Evolutionary conservation across 2,329 filamentous ascomycete genomes (phyloP).

Genomic region (Trichoderma atrobrunneum): DNA sequence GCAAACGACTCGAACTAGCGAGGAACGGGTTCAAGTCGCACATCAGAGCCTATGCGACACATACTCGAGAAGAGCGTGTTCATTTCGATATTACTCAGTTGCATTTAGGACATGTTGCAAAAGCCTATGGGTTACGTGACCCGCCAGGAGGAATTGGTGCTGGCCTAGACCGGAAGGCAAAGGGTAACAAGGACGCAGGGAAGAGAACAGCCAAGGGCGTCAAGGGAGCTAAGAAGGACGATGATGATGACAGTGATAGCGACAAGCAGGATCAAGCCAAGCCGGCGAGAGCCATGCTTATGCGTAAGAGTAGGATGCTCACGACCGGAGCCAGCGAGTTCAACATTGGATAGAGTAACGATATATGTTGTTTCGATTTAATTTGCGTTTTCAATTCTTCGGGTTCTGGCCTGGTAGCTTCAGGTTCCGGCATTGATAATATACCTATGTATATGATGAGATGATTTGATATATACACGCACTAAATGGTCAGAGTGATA

Average conservation of each 20-base stretch:
- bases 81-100: slow-evolving; percentile 91
- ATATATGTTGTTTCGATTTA: not conserved
- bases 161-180: slow-evolving; percentile 48
- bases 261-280: slow-evolving; percentile 30
- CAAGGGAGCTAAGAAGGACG: slow-evolving; percentile 17
- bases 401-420: not conserved
- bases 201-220: slow-evolving; percentile 25
- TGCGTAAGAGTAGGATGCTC: slow-evolving; percentile 63
- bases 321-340: slow-evolving; percentile 64
- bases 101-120: slow-evolving; percentile 89
- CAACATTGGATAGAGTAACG: slow-evolving; percentile 56
- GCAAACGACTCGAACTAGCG: slow-evolving; percentile 73
- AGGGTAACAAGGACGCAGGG: slow-evolving; percentile 23
- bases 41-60: slow-evolving; percentile 91
- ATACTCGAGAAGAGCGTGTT: slow-evolving; percentile 76
- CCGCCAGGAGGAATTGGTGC: slow-evolving; percentile 77
- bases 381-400: not conserved
- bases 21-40: slow-evolving; percentile 87
- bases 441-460: not conserved
- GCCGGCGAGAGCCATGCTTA: slow-evolving; percentile 45
- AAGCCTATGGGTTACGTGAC: slow-evolving; percentile 88
- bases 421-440: not conserved
- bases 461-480: not conserved
- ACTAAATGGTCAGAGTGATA: not conserved
- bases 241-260: slow-evolving; percentile 39